phyloP scores from a whole-genome alignment of 257 asterid genomes.

The Petrea volubilis region DNA sequence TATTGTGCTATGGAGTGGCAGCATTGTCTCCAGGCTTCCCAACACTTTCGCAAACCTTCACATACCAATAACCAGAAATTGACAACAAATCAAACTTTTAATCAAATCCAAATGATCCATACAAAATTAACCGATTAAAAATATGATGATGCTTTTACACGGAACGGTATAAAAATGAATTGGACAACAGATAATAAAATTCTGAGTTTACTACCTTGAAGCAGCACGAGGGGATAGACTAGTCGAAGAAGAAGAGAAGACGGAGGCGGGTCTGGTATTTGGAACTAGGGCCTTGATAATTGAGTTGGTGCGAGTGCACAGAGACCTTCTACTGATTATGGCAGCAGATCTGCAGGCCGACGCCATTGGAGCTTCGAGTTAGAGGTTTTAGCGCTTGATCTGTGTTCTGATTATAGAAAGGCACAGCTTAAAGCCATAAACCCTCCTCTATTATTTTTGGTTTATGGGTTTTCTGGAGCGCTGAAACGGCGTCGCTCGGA shows the following conservation, averaged over 20 bases:
- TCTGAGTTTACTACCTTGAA: constrained; percentile 42
- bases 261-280: constrained; percentile 32
- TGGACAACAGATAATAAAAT: background rate
- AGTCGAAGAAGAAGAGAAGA: constrained; percentile 32
- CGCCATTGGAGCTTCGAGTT: constrained; percentile 32
- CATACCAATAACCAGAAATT: background rate
- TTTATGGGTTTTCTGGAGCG: no score
- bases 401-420: background rate
- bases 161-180: background rate
- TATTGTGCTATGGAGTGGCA: constrained; percentile 58
- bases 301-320: constrained; percentile 33
- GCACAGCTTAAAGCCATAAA: background rate
- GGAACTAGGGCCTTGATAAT: constrained; percentile 27
- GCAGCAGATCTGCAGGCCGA: constrained; percentile 47
- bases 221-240: constrained; percentile 21
- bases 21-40: constrained; percentile 47
- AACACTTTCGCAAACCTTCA: constrained; percentile 44
- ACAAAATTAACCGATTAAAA: background rate
- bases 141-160: background rate
- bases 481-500: no score
- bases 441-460: background rate
- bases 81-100: background rate
- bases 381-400: constrained; percentile 24
- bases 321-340: constrained; percentile 29
- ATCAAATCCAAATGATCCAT: background rate